Conservation (phyloP, 305 asterid genomes). For the Fraxinus dipetala region DNA sequence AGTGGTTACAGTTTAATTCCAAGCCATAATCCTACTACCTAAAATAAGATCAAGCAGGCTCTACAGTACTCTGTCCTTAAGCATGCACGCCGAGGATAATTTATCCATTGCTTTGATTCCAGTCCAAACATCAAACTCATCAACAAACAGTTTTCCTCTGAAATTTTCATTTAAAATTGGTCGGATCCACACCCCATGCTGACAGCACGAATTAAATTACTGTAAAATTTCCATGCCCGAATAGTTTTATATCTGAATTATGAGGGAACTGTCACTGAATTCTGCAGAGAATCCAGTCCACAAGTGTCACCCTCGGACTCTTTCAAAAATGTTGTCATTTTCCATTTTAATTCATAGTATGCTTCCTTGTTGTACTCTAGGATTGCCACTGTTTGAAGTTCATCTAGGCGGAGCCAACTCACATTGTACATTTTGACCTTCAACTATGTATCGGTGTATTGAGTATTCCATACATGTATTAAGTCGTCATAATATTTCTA, state of each 20-base stretch:
- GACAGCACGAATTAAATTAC: neutral
- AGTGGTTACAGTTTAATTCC: neutral
- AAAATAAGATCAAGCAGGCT: neutral
- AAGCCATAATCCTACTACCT: neutral
- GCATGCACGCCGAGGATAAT: neutral
- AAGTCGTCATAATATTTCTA: neutral
- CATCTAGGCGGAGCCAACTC: neutral
- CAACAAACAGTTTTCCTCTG: neutral
- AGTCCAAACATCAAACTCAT: neutral
- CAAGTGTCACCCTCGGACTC: slow-evolving; percentile 21
- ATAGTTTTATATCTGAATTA: slow-evolving; percentile 15
- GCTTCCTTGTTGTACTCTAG: neutral
- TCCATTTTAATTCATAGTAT: neutral
- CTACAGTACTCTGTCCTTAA: neutral
- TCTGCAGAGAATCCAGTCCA: slow-evolving; percentile 27
- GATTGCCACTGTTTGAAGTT: neutral
- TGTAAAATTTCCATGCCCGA: neutral
- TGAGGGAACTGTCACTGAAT: slow-evolving; percentile 27
- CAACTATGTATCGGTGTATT: neutral
- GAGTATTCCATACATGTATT: neutral
- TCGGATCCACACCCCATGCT: neutral
- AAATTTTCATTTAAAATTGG: neutral
- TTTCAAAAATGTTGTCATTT: neutral
- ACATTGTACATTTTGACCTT: neutral
- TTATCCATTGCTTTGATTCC: neutral